Base-by-base conservation (phyloP, 176 grass and related monocot species). In the Themeda triandra region DNA sequence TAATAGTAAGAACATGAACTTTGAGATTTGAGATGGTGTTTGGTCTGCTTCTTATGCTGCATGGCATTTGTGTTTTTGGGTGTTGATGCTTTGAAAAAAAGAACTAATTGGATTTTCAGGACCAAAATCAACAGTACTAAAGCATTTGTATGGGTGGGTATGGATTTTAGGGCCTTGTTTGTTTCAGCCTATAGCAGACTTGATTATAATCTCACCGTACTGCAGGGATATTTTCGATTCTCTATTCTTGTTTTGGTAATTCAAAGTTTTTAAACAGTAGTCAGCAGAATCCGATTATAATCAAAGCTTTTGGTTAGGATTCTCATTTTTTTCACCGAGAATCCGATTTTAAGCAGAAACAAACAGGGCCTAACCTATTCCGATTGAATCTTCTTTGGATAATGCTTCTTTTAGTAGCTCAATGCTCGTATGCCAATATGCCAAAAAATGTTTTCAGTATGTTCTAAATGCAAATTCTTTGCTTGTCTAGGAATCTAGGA, bases 1-100 rank as follows among this genome's bases (percentile, higher is more conserved):
- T 66, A 56, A n/a, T 66, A 56, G 27, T 21, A 84, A 88, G 35
- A 73, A 74, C 3, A 4, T 84, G 21, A 77, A 63, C 29, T 23
- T 73, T 74, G 59, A 17, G 21, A 32, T 17, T 79, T 80, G 45
- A 17, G 6, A 13, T 66, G 4, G 9, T 84, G 54, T 75, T 74
- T 58, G 21, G 25, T 21, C 24, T 8, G 17, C 31, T 83, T 67
- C 10, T 53, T 39, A 39, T 13, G 35, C 46, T 59, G 21, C 45
- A 51, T 73, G 40, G 1, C 15, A 63, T 62, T 73, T 63, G 23
- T 14, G 27, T 60, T 77, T 79, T 36, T 37, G 0, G 35, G 0
- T 18, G 21, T 24, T 49, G 19, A 33, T 71, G 27, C 4, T 46
- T 78, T 77, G 46, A 51, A 54, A 17, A 45, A 56, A 39, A 39